Conservation (phyloP, 345 rosid species). For the Turritis glabra region DNA sequence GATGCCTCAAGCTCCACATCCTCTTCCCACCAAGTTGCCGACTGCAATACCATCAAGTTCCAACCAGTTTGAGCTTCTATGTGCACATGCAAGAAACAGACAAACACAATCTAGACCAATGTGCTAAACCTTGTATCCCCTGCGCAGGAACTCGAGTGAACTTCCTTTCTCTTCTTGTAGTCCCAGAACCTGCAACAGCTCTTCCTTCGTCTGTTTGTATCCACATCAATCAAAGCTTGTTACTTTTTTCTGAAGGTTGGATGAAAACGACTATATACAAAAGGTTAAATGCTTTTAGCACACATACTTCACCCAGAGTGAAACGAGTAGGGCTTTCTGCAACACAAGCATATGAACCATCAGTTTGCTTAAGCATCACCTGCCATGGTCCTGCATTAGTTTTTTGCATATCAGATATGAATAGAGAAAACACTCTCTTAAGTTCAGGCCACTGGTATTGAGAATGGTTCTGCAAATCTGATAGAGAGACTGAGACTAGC, state of each 20-base stretch:
- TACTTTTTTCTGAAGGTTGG: slow-evolving; percentile 2
- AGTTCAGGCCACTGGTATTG: background rate
- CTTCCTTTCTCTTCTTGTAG: slow-evolving; percentile 93
- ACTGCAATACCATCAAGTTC: slow-evolving; percentile 48
- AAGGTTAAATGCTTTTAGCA: slow-evolving; percentile 12
- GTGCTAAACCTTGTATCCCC: slow-evolving; percentile 78
- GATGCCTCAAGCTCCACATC: slow-evolving; percentile 76
- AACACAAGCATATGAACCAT: slow-evolving; percentile 81
- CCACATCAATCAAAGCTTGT: slow-evolving; percentile 24
- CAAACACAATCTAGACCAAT: slow-evolving; percentile 1
- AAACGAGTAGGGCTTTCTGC: slow-evolving; percentile 89
- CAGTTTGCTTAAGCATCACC: slow-evolving; percentile 95
- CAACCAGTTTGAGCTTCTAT: slow-evolving; percentile 4
- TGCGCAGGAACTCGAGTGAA: slow-evolving; percentile 81
- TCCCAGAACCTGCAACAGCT: slow-evolving; percentile 80
- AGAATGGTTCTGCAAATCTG: slow-evolving; percentile 7
- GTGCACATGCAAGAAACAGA: slow-evolving; percentile 10
- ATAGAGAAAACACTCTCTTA: background rate
- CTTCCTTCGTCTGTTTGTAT: slow-evolving; percentile 80
- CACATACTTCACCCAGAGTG: slow-evolving; percentile 80
- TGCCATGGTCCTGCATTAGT: slow-evolving; percentile 90
- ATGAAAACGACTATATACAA: slow-evolving; percentile 6
- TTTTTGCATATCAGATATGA: slow-evolving; percentile 15
- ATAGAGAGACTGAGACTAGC: slow-evolving; percentile 11
- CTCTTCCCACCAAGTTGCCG: slow-evolving; percentile 98